Base-by-base conservation (phyloP, 2,329 filamentous ascomycete species). In the Tympanopsis confertula region DNA sequence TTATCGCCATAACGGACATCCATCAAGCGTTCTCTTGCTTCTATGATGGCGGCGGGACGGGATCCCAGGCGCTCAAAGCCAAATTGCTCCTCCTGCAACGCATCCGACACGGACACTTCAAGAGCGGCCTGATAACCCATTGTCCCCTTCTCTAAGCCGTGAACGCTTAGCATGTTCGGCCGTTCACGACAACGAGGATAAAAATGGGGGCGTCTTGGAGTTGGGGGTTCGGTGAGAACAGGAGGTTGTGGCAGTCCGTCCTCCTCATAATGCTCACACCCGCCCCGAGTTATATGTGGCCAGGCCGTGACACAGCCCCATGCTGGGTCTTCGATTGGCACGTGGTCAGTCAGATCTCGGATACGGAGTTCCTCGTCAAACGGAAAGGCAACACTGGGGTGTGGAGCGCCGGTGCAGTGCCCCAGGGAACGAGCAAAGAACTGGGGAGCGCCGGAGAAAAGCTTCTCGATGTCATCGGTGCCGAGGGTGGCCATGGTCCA, bases 391-490 rank as follows among this genome's bases (percentile, higher is more conserved):
- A 79, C 75, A 36, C 66, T 74, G 17, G 79, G 78, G 47, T 75
- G 69, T 17, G 72, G 71, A 26, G 74, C 71, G 37, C 68, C 74
- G 41, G 67, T 69, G 51, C 66, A 71, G 53, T 77, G 71, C 28
- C 71, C 70, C 47, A 75, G 69, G 41, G 66, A 69, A 38, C 72
- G 68, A 45, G 74, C 69, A 53, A 76, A 78, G 61, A 80, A 85
- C 52, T 83, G 78, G 44, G 81, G 81, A 32, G 81, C 81, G n/a
- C 81, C 80, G 19, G 79, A 82, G 62, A 85, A 86, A 49, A 85
- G 68, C 55, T 76, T 74, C 57, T 79, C 74, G 37, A 85, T 61
- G 45, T 82, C 75, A 29, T 65, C 60, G 35, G 74, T 66, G 47
- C 59, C 68, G 41, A 82, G 61, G 36, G 68, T 68, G 33, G 72